phyloP scores from a whole-genome alignment of 441 rosid genomes.

The Breynia disticha region DNA sequence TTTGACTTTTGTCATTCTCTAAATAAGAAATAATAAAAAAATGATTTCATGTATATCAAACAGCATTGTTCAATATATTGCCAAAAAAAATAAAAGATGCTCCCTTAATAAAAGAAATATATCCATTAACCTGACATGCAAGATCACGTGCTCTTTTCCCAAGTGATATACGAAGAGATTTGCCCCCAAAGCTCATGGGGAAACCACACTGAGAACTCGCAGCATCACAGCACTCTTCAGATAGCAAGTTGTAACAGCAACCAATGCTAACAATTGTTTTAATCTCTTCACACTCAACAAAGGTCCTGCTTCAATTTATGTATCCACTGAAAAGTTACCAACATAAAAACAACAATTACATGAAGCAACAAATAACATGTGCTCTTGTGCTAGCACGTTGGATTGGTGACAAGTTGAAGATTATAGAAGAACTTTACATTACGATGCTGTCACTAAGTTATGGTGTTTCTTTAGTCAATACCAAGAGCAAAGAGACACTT shows the following conservation, averaged over 20 bases:
- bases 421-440: too few relatives aligned
- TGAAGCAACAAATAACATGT: too few relatives aligned
- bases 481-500: too few relatives aligned
- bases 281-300: conserved; percentile 52
- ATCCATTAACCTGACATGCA: conserved; percentile 71
- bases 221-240: conserved; percentile 39
- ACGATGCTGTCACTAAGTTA: too few relatives aligned
- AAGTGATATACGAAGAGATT: conserved; percentile 40
- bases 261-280: conserved; percentile 86
- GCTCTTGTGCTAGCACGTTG: too few relatives aligned
- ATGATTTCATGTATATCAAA: too few relatives aligned
- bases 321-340: neutral
- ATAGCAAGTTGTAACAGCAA: conserved; percentile 87
- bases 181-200: conserved; percentile 70
- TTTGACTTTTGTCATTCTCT: neutral
- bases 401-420: too few relatives aligned
- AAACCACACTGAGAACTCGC: conserved; percentile 42
- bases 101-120: conserved; percentile 3
- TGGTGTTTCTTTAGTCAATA: too few relatives aligned
- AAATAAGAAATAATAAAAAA: too few relatives aligned
- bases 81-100: conserved; percentile 3
- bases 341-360: too few relatives aligned
- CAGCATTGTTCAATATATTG: neutral
- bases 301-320: conserved; percentile 39
- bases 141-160: conserved; percentile 71